Evolutionary conservation across 208 protist species (phyloP), one percentile per base, ranked within the genome.

Genomic region (Crithidia fasciculata): DNA sequence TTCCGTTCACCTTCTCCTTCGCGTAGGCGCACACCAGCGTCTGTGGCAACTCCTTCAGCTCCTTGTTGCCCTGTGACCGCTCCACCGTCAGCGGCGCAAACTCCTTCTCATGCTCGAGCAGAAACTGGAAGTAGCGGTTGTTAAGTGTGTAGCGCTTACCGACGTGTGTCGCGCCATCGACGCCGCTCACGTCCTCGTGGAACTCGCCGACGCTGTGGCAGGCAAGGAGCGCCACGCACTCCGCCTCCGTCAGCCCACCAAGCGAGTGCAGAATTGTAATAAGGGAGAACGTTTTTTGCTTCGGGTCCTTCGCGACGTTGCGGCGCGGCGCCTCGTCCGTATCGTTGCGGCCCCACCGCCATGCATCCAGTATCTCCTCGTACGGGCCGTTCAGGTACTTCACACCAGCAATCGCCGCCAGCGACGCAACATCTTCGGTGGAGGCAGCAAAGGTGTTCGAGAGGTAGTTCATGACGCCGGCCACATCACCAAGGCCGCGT

Each of bases 151-250:
- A 94, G 5, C 85, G 87, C 45, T 73, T 83, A 12, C 91, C 91
- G 19, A 86, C 87, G 72, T 94, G 88, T 19, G 85, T 91, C 16
- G 77, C 83, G 40, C 65, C 78, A 12, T 94, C 91, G 8, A 94
- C 28, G 40, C 91, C 91, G 71, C 88, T 94, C 7, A 96, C 91
- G 52, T 89, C 78, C 66, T 91, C 88, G 84, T 96, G 91, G 47
- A 94, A 94, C 71, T 96, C 88, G 55, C 91, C 91, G 13, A 96
- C 91, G 61, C 86, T 87, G 82, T 96, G 91, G 73, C 86, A 94
- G 15, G 87, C 88, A 64, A 96, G 80, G n/a, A 96, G 78, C 44
- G 91, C 91, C 10, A 96, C 85, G 52, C 85, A 91, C 81, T 96
- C 91, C 67, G 85, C 88, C 66, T 91, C 87, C 13, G 87, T 92